Conservation (phyloP, 129 eudicot genomes). For the Centrapalus pauciflorus region DNA sequence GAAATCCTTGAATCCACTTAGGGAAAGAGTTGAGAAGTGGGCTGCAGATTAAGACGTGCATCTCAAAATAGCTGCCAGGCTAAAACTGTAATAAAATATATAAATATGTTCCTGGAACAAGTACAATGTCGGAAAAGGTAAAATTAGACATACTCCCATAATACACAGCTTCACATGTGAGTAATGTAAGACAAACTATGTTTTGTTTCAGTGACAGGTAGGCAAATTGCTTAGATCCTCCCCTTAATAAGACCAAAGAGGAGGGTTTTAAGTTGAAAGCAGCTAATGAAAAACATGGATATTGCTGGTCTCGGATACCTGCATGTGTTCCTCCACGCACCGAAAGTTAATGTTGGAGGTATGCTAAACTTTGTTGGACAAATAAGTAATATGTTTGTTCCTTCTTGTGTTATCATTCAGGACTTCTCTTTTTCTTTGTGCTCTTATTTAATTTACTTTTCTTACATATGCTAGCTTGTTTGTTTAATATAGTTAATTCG, state of each 20-base stretch:
- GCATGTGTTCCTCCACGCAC: constrained; percentile 73
- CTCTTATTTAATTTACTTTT: neutral
- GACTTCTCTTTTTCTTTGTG: neutral
- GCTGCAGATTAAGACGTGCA: constrained; percentile 64
- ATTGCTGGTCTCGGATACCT: constrained; percentile 75
- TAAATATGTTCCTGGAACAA: constrained; percentile 67
- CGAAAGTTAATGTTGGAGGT: constrained; percentile 85
- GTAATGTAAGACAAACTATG: neutral
- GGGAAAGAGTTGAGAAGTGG: constrained; percentile 80
- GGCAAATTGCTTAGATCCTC: constrained; percentile 81
- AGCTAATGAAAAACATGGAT: constrained; percentile 56
- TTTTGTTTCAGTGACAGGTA: constrained; percentile 50
- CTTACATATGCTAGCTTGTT: neutral
- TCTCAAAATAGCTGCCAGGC: constrained; percentile 65
- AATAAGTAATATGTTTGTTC: neutral
- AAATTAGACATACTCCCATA: neutral
- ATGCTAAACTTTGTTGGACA: neutral
- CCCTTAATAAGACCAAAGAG: constrained; percentile 65
- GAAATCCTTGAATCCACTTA: constrained; percentile 65
- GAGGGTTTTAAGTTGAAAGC: constrained; percentile 61
- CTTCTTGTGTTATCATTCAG: neutral
- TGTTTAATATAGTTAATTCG: neutral
- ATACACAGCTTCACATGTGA: neutral
- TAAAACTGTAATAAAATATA: constrained; percentile 76
- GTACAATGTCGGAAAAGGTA: constrained; percentile 91